Evolutionary conservation across 148 eudicot genomes (phyloP), one percentile per base, ranked within the genome.

Genomic region (Rhododendron kiyosumense): DNA sequence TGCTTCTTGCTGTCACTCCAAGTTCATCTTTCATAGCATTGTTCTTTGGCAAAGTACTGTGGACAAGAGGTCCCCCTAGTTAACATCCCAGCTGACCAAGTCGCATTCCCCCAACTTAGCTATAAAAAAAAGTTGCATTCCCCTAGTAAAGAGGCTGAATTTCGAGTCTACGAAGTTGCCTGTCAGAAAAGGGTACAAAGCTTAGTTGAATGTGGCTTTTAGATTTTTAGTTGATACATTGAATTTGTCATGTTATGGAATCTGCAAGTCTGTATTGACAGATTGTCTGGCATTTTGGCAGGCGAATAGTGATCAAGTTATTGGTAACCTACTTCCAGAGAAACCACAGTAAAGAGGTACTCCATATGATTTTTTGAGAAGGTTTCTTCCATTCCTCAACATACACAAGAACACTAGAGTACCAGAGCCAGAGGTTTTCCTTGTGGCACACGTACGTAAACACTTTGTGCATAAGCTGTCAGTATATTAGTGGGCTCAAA

Each of bases 221-320:
- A 6, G 48, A n/a, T 82, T 10, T 45, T 3, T 81, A n/a, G 48
- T 61, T 15, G 34, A 28, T 75, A 13, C 24, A 45, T 18, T 57
- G 26, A 32, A 12, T 36, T 80, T 69, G 28, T 69, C 63, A 38
- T 84, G 22, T 41, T 81, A 17, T 48, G 30, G 76, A 8, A 81
- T 41, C 43, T 38, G 17, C 26, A 78, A 18, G 36, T 3, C 81
- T 2, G 28, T 49, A 14, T 45, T 85, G 59, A 83, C 54, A 32
- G 20, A 51, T 41, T 85, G 41, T 54, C 51, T 87, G 61, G 86
- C 84, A 81, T 81, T 57, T 88, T 88, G 83, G 85, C 94, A 97
- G 99, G 98, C 99, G 99, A 86, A 97, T 97, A 82, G 99, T 97
- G 88, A 95, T 97, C 92, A 97, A 97, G 88, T 89, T 97, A 86